phyloP scores from a whole-genome alignment of 129 eudicot genomes.

The Escallonia rubra region DNA sequence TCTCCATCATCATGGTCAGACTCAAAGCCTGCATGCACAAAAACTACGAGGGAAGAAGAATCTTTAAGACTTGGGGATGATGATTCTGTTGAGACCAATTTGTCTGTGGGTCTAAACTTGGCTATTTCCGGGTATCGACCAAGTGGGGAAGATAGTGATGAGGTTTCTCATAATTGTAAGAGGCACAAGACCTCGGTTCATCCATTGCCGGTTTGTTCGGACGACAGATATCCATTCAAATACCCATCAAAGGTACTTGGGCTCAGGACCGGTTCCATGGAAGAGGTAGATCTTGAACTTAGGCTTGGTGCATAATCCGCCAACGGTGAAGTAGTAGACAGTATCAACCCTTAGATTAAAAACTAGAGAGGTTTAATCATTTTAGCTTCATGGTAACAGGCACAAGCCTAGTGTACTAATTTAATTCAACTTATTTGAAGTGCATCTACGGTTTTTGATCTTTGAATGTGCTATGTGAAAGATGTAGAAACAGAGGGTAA shows the following conservation, averaged over 20 bases:
- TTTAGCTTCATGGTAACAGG: too few species aligned
- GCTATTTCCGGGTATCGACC: slow-evolving; percentile 5
- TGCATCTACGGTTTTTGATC: too few species aligned
- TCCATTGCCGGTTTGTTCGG: slow-evolving; percentile 10
- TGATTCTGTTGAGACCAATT: slow-evolving; percentile 29
- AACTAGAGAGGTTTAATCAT: too few species aligned
- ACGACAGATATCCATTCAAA: not conserved
- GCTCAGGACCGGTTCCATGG: slow-evolving; percentile 15
- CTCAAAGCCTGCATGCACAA: not conserved
- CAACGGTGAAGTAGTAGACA: slow-evolving; percentile 11
- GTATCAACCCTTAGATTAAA: too few species aligned
- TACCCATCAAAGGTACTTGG: not conserved
- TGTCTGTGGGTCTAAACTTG: slow-evolving; percentile 32
- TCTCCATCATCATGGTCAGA: slow-evolving; percentile 3
- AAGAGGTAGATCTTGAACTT: slow-evolving; percentile 65
- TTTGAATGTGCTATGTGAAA: too few species aligned
- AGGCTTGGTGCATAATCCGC: slow-evolving; percentile 41
- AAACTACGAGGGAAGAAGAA: slow-evolving; percentile 3
- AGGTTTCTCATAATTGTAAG: slow-evolving; percentile 16
- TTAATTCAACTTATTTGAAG: too few species aligned
- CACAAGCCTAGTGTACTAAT: too few species aligned
- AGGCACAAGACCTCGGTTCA: slow-evolving; percentile 33
- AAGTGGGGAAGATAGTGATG: slow-evolving; percentile 10
- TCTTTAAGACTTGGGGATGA: slow-evolving; percentile 10
- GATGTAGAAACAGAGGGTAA: too few species aligned